A percentile compares a stretch with the other conserved stretches of the same genome.
Evolutionary conservation across 2,329 filamentous ascomycete species (phyloP).

Genomic region (Alternaria alternata): DNA sequence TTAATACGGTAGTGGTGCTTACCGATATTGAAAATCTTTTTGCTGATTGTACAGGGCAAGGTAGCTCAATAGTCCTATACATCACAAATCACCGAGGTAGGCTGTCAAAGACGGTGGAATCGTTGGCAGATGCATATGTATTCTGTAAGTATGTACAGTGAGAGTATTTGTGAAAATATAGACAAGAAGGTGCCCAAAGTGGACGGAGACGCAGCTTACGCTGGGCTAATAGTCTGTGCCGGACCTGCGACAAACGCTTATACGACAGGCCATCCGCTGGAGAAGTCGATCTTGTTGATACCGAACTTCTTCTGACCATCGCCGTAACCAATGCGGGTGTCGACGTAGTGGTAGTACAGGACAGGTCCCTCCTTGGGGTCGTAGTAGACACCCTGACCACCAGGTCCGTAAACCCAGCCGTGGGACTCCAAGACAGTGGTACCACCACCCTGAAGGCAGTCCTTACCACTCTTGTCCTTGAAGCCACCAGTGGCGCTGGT

Average conservation of each 20-base stretch:
- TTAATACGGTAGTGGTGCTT: neutral
- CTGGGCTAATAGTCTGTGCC: neutral
- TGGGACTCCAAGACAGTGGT: slow-evolving; percentile 68
- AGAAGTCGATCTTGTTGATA: slow-evolving; percentile 61
- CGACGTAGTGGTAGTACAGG: slow-evolving; percentile 70
- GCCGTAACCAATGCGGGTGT: slow-evolving; percentile 62
- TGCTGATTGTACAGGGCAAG: neutral
- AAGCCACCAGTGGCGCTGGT: slow-evolving; percentile 62
- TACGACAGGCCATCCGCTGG: slow-evolving; percentile 59
- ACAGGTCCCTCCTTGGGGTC: slow-evolving; percentile 61
- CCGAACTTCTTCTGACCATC: slow-evolving; percentile 63
- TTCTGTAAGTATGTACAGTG: neutral
- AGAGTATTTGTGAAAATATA: neutral
- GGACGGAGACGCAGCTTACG: neutral
- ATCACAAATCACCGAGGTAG: neutral
- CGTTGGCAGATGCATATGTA: neutral
- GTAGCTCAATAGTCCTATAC: neutral
- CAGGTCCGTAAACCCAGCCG: slow-evolving; percentile 69
- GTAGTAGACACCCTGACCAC: slow-evolving; percentile 68
- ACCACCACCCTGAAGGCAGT: slow-evolving; percentile 66
- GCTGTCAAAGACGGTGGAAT: neutral
- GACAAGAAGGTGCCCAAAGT: neutral
- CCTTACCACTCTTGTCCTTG: slow-evolving; percentile 62
- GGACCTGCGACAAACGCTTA: slow-evolving; percentile 16
- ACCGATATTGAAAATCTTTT: neutral